Evolutionary conservation across 2,329 filamentous ascomycete species (phyloP), one percentile per base, ranked within the genome.

Genomic region (Venturia carpophila): DNA sequence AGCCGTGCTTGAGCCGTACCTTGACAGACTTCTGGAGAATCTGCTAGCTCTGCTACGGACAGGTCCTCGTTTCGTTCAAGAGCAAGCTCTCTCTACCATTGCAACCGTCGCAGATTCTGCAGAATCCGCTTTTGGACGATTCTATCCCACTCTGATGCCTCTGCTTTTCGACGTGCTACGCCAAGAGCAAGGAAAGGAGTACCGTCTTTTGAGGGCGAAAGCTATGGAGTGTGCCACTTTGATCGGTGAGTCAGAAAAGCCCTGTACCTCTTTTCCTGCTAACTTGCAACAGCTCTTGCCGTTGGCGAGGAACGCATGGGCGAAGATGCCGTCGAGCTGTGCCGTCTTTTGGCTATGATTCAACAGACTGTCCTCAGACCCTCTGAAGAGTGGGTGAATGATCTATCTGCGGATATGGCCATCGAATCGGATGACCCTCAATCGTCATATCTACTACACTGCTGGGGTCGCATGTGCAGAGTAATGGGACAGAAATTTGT

Each of bases 141-240:
- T 96, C 79, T 99, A 99, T 76, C 89, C 93, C 69, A 93, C 89
- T 7, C 82, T 99, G 45, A 99, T 99, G 94, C 94, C 94, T 19
- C 81, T 97, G 61, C 83, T 99, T 9, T 92, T 97, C 76, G 90
- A 88, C 67, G 93, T 97, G 11, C 79, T 99, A 62, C 88, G 88
- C 73, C 87, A 92, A 70, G 92, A 97, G 72, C 93, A 92, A 71
- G 91, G 92, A 64, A 97, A 96, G 78, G 94, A 99, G 73, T 92
- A 92, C 77, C 85, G 93, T 64, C 80, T 97, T 60, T 83, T 99
- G 47, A 86, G 93, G 66, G 94, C 94, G 62, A 99, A 99, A 81
- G 94, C 94, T 3, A 99, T 99, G 94, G 94, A 99, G 77, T 99
- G 94, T 73, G 93, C 94, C 21, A 99, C 94, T 9, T 80, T 99